Base-by-base conservation (phyloP, 345 rosid species). In the Gossypium ekmanianum region DNA sequence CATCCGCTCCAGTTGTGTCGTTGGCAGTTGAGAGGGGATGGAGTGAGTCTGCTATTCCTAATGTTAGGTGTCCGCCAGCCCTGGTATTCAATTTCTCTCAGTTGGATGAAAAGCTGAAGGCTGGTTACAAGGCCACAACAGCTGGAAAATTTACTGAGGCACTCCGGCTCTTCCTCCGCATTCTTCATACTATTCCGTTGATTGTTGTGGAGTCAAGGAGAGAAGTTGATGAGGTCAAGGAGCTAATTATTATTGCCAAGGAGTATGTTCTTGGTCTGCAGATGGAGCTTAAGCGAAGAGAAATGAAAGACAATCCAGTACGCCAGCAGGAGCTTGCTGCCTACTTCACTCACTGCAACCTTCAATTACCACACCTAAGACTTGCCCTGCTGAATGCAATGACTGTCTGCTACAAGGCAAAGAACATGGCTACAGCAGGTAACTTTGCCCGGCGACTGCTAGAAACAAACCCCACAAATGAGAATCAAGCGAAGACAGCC, bases 271-370 rank as follows among this genome's bases (percentile, higher is more conserved):
- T 91, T 29, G 97, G 91, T 54, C 85, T 92, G 72, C 81, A 91
- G 74, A 89, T 92, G 95, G 97, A 92, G 80, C 90, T 92, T 24
- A 87, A 85, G 74, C 87, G 97, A 77, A 92, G 93, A 80, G 98
- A 92, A 59, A 61, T 83, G 50, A 91, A 73, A 87, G 97, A 85
- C 68, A 77, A 94, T 68, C 92, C 90, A 0, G 79, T 83, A 1
- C 88, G 95, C 61, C 97, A 92, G 80, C 97, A 89, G 82, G 97
- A 94, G 85, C 97, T 94, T 22, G 97, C 98, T 17, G 98, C 98
- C 59, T 94, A 94, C 81, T 92, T 92, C 89, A 94, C 98, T 72
- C 97, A 94, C 81, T 91, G 94, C 81, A 89, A 86, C 79, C 95
- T 94, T 82, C 98, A 92, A 77, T 55, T 75, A 69, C 94, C 98